phyloP scores from a whole-genome alignment of 2,329 filamentous ascomycete genomes.

The Colletotrichum endophyticum region DNA sequence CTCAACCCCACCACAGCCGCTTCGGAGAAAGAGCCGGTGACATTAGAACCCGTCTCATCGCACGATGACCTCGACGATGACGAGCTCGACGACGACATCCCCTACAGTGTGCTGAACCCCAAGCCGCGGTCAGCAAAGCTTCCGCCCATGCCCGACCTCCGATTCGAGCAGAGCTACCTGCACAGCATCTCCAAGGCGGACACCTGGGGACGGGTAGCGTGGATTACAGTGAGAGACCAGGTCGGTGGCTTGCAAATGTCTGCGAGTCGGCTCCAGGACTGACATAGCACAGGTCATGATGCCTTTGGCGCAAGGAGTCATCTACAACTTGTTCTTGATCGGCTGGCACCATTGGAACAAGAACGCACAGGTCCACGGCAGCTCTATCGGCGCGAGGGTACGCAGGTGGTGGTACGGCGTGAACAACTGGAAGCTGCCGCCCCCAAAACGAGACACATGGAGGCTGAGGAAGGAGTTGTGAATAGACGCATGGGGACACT shows the following conservation, averaged over 20 bases:
- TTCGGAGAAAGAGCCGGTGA: slow-evolving; percentile 63
- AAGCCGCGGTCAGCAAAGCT: slow-evolving; percentile 51
- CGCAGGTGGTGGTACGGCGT: slow-evolving; percentile 95
- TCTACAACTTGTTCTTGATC: slow-evolving; percentile 85
- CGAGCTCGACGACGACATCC: slow-evolving; percentile 66
- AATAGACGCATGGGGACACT: not conserved
- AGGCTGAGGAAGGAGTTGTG: slow-evolving; percentile 17
- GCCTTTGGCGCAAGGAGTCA: slow-evolving; percentile 83
- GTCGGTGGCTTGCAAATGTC: slow-evolving; percentile 48
- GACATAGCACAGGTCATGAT: slow-evolving; percentile 69
- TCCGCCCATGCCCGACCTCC: slow-evolving; percentile 80
- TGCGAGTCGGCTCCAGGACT: not conserved
- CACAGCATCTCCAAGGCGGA: slow-evolving; percentile 84
- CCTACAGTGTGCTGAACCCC: slow-evolving; percentile 67
- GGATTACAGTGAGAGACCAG: slow-evolving; percentile 90
- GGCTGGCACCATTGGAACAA: slow-evolving; percentile 94
- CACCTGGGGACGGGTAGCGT: slow-evolving; percentile 77
- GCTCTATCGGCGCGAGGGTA: slow-evolving; percentile 75
- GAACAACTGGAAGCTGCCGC: slow-evolving; percentile 84
- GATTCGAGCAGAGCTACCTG: slow-evolving; percentile 98
- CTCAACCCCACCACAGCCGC: slow-evolving; percentile 80
- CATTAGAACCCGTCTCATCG: slow-evolving; percentile 12
- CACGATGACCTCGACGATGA: slow-evolving; percentile 52
- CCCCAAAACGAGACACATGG: slow-evolving; percentile 25
- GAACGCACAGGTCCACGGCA: slow-evolving; percentile 77